A percentile compares a stretch with the other conserved stretches of the same genome.
Evolutionary conservation across 345 rosid species (phyloP).

Genomic region (Aegle marmelos): DNA sequence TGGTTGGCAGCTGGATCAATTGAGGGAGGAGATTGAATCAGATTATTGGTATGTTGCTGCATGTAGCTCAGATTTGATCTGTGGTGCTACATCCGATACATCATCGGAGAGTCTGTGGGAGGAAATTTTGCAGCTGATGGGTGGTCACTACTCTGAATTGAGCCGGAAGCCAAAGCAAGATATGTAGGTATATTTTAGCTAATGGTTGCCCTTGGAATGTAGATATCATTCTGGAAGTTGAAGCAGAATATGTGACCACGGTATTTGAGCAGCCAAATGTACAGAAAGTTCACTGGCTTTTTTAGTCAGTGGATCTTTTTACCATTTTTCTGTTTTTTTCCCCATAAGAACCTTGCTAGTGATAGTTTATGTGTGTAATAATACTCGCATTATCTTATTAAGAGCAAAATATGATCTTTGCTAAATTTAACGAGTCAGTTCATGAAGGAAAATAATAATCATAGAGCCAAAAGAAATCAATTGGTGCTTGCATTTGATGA

Average conservation of each 20-base stretch:
- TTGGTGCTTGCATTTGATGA: background rate
- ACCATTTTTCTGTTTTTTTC: background rate
- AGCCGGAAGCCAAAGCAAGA: constrained; percentile 91
- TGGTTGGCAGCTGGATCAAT: constrained; percentile 90
- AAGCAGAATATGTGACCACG: constrained; percentile 14
- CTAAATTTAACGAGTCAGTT: background rate
- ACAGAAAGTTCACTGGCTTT: constrained; percentile 38
- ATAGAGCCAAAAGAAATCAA: background rate
- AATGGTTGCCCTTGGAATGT: background rate
- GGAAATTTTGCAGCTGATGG: constrained; percentile 92
- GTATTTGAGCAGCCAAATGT: constrained; percentile 45
- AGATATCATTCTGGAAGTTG: constrained; percentile 10
- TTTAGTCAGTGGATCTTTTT: constrained; percentile 17
- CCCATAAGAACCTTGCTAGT: constrained; percentile 1
- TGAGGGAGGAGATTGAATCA: constrained; percentile 81
- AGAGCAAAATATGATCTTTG: background rate
- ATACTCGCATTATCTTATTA: background rate
- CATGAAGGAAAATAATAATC: background rate
- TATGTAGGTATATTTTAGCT: constrained; percentile 33
- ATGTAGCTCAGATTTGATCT: constrained; percentile 75
- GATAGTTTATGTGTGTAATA: constrained; percentile 18
- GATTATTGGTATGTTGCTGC: constrained; percentile 84
- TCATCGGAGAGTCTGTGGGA: constrained; percentile 73
- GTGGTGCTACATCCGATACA: constrained; percentile 38
- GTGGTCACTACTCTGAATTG: constrained; percentile 80